Evolutionary conservation across 352 stramenopile species (phyloP), one percentile per base, ranked within the genome.

Genomic region (Phytophthora sojae): DNA sequence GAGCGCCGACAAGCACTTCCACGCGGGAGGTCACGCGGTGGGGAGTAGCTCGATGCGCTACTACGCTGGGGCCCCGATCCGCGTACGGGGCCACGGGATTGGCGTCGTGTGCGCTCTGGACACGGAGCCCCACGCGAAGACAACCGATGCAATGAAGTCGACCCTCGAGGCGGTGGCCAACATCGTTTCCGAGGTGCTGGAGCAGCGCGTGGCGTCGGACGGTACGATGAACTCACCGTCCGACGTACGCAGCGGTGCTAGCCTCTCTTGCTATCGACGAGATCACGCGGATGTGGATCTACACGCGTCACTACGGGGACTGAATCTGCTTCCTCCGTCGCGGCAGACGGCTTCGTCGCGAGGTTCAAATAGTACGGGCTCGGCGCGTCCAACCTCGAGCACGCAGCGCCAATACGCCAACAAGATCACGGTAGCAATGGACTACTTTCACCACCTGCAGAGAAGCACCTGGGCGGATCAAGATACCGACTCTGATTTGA

Each of bases 121-220:
- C 51, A 81, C 65, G 8, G 55, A 70, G 19, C 73, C 88, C 2
- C 88, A 92, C 51, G 64, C 59, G 8, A 59, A 70, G 21, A 93
- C 85, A 2, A 85, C 81, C 0, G 56, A 81, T 1, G 68, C 80
- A 9, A 92, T 92, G 84, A 80, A 71, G 32, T 91, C 82, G 44
- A 95, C 84, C 6, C 80, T 95, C 17, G 88, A 93, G 54, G 84
- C 85, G 0, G 80, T 95, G 37, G 85, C 85, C 6, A 92, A 90
- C 23, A 95, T 95, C 35, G 88, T 90, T n/a, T 92, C 85, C 0
- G 85, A 95, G 50, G 88, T 95, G 15, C 75, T 95, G 15, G 88
- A 95, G 62, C 84, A 95, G 67, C 84, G 88, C 23, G 57, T 91
- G 55, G 66, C 61, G 52, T 61, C 61, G 9, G 56, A 62, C 49